A percentile compares a stretch with the other conserved stretches of the same genome.
Conservation (phyloP, 2,329 filamentous ascomycete species). For the Chrysoporthe cubensis region DNA sequence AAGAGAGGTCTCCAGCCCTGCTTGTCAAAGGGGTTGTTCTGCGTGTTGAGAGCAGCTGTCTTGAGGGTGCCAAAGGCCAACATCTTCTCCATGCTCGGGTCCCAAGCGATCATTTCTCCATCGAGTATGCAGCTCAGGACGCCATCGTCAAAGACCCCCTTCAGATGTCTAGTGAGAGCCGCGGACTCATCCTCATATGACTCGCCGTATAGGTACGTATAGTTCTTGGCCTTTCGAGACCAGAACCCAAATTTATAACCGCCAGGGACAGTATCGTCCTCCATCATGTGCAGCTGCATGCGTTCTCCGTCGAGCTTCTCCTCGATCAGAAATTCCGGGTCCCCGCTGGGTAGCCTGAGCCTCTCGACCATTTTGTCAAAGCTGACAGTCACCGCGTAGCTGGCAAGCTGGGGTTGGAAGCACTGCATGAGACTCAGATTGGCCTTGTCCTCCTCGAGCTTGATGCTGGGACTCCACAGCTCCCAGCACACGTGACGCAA, state of each 20-base stretch:
- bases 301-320: slow-evolving; percentile 97
- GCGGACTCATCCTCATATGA: slow-evolving; percentile 74
- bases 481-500: slow-evolving; percentile 94
- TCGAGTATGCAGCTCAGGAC: slow-evolving; percentile 90
- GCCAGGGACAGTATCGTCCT: slow-evolving; percentile 69
- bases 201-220: slow-evolving; percentile 89
- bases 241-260: slow-evolving; percentile 82
- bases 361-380: slow-evolving; percentile 79
- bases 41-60: slow-evolving; percentile 80
- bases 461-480: slow-evolving; percentile 71
- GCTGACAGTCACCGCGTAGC: slow-evolving; percentile 78
- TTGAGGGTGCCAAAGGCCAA: slow-evolving; percentile 93
- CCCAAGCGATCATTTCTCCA: slow-evolving; percentile 99
- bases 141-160: slow-evolving; percentile 73
- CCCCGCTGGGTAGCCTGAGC: slow-evolving; percentile 67
- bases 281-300: slow-evolving; percentile 92
- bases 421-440: slow-evolving; percentile 87
- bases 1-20: slow-evolving; percentile 76
- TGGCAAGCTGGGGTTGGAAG: slow-evolving; percentile 93
- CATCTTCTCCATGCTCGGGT: slow-evolving; percentile 80
- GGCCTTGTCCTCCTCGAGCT: slow-evolving; percentile 75
- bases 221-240: slow-evolving; percentile 96
- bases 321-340: slow-evolving; percentile 90
- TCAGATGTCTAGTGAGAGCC: slow-evolving; percentile 79
- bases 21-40: slow-evolving; percentile 69